A percentile compares a stretch with the other conserved stretches of the same genome.
Conservation (phyloP, 2,329 filamentous ascomycete genomes). For the Thelonectria rubi region DNA sequence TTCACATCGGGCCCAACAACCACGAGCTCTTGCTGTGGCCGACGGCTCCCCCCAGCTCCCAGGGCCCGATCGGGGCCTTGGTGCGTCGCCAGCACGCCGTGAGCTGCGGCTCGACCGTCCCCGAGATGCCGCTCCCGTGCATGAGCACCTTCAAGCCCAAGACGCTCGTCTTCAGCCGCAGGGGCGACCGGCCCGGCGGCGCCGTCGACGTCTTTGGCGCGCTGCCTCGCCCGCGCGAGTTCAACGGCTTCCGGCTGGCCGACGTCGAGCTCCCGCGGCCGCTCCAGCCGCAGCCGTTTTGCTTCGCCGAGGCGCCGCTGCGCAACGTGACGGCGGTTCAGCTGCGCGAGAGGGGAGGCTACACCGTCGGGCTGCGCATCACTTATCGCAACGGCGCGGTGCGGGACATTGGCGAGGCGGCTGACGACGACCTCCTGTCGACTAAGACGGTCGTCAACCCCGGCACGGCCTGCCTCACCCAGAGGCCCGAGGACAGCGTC, state of each 20-base stretch:
- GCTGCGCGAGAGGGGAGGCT: not conserved
- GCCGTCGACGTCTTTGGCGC: not conserved
- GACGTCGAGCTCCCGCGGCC: no score
- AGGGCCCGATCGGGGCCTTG: not conserved
- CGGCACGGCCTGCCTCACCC: not conserved
- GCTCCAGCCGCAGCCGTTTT: not conserved
- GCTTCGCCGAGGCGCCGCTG: not conserved
- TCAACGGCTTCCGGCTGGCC: not conserved
- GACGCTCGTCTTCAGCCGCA: not conserved
- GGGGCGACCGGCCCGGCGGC: no score
- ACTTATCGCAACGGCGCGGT: not conserved
- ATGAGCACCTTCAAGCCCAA: not conserved
- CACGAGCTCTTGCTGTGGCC: not conserved
- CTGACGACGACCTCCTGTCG: not conserved
- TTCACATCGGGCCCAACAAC: conserved; percentile 11
- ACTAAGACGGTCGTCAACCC: not conserved
- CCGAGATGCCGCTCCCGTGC: not conserved
- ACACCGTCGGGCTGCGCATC: not conserved
- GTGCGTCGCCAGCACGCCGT: no score
- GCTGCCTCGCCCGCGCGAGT: not conserved
- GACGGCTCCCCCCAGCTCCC: no score
- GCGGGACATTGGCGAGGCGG: not conserved
- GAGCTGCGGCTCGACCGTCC: not conserved
- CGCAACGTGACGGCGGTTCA: not conserved
- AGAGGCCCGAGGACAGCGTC: not conserved